phyloP scores from a whole-genome alignment of 306 rosid species.

The Pyrus bretschneideri region DNA sequence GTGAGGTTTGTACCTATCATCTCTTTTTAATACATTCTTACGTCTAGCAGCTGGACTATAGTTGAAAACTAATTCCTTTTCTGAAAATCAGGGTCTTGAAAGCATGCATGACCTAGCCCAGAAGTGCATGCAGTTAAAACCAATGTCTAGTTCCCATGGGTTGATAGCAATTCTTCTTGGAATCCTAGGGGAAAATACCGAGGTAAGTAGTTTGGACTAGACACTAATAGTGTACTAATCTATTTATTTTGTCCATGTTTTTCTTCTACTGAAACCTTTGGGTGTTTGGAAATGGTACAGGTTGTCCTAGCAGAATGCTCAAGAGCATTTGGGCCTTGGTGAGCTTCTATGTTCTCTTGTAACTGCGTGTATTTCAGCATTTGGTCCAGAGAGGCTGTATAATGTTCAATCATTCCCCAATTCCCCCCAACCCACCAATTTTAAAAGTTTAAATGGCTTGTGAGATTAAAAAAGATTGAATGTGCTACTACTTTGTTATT shows the following conservation, averaged over 20 bases:
- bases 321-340: conserved; percentile 94
- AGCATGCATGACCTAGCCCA: conserved; percentile 74
- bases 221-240: background rate
- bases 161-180: conserved; percentile 66
- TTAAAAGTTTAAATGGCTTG: background rate
- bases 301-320: conserved; percentile 93
- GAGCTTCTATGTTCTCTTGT: conserved; percentile 28
- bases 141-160: conserved; percentile 42
- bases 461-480: background rate
- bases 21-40: background rate
- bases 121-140: conserved; percentile 74
- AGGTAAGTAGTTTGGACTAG: conserved; percentile 41
- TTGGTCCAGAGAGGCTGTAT: background rate
- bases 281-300: conserved; percentile 42
- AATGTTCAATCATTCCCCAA: background rate
- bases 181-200: conserved; percentile 83
- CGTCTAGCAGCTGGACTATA: conserved; percentile 11
- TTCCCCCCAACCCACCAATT: background rate
- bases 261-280: conserved; percentile 12
- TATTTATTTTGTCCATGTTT: background rate
- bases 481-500: conserved; percentile 7
- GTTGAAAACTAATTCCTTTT: conserved; percentile 5
- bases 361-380: background rate
- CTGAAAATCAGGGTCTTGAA: conserved; percentile 67
- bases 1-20: background rate